Evolutionary conservation across 1,139 yeast species (phyloP).

Genomic region (Torulaspora globosa): DNA sequence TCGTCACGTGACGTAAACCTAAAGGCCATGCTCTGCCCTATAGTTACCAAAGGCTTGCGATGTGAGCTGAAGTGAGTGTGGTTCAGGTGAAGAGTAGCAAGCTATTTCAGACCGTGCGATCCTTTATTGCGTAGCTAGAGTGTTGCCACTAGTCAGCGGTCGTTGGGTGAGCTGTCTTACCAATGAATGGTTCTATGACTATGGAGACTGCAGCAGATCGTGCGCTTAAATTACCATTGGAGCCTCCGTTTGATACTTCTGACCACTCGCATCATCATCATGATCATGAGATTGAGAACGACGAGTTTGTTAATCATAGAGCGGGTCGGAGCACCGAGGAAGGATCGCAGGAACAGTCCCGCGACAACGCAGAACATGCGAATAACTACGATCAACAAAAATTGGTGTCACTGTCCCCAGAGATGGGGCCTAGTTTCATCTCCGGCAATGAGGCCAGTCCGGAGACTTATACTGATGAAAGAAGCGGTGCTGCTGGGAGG

Average conservation of each 20-base stretch:
- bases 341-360: constrained; percentile 2
- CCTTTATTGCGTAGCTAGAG: not conserved
- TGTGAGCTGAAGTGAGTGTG: not conserved
- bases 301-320: constrained; percentile 2
- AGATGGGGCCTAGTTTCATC: constrained; percentile 3
- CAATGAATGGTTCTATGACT: constrained; percentile 8
- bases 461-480: constrained; percentile 3
- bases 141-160: not conserved
- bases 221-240: constrained; percentile 14
- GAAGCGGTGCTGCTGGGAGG: constrained; percentile 1
- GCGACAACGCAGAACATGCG: constrained; percentile 4
- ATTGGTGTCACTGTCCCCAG: constrained; percentile 6
- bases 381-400: constrained; percentile 4
- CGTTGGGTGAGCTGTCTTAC: not conserved
- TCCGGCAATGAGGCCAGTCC: constrained; percentile 6
- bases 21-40: not conserved
- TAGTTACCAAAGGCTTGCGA: not conserved
- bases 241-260: constrained; percentile 12
- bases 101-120: not conserved
- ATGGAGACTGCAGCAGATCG: constrained; percentile 15
- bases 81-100: not conserved
- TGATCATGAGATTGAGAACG: not conserved
- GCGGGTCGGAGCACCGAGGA: constrained; percentile 1
- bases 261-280: constrained; percentile 8
- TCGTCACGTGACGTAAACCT: not conserved